These are phyloP conservation scores for Trifolium pratense DNA, from an alignment of 306 rosid species.

Conservation along the genomic window DNA sequence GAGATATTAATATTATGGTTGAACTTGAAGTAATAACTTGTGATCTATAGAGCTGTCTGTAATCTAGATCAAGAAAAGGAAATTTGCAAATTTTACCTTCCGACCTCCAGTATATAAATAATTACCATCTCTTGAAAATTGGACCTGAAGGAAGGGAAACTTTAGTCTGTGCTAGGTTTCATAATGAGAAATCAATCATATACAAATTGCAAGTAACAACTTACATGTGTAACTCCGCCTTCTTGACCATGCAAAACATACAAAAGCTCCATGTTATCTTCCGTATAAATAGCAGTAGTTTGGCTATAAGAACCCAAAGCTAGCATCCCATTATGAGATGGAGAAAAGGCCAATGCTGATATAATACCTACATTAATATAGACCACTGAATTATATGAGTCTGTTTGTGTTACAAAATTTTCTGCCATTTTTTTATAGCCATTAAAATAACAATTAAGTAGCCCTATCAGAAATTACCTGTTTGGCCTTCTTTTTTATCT, in stretches of 20 bases:
- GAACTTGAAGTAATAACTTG: constrained; percentile 15
- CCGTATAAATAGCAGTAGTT: constrained; percentile 83
- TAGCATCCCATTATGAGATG: constrained; percentile 81
- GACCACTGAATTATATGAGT: constrained; percentile 20
- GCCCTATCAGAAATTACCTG: constrained; percentile 54
- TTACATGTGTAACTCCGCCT: constrained; percentile 98
- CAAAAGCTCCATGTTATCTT: constrained; percentile 89
- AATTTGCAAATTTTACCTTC: constrained; percentile 58
- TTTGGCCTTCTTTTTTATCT: constrained; percentile 91
- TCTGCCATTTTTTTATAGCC: constrained; percentile 7
- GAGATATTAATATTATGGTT: constrained; percentile 12
- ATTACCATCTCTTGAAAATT: constrained; percentile 92
- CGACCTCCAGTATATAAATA: constrained; percentile 91
- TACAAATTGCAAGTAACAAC: constrained; percentile 47
- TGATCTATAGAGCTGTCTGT: constrained; percentile 19
- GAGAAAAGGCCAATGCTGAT: constrained; percentile 92
- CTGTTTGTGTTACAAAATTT: constrained; percentile 7
- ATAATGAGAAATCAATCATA: constrained; percentile 31
- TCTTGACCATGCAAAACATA: constrained; percentile 94
- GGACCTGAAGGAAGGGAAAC: constrained; percentile 68
- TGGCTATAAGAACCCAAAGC: constrained; percentile 93
- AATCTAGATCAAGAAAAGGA: constrained; percentile 22
- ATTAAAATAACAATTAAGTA: constrained; percentile 5
- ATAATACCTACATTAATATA: constrained; percentile 67
- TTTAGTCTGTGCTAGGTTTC: constrained; percentile 32